A percentile compares a stretch with the other conserved stretches of the same genome.
Conservation (phyloP, 1,284 basidiomycete species). For the Moniliella sp. region DNA sequence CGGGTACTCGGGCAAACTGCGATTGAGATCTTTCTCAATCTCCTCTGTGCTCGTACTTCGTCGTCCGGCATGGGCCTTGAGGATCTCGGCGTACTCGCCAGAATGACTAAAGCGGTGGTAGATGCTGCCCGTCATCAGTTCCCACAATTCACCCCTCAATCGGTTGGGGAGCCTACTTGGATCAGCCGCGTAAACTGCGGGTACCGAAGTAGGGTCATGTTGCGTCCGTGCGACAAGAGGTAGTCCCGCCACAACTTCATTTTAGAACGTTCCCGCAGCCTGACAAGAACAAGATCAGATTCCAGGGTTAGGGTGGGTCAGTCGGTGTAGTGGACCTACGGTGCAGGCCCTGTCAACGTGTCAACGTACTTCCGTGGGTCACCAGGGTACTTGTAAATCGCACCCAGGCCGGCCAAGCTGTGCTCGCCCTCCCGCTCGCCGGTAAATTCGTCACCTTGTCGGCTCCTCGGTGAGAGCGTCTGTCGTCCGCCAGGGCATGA, state of each 20-base stretch:
- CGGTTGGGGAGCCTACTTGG: constrained; percentile 91
- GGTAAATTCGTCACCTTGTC: background rate
- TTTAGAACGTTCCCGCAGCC: constrained; percentile 68
- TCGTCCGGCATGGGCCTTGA: constrained; percentile 58
- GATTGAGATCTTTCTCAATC: constrained; percentile 93
- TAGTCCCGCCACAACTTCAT: constrained; percentile 89
- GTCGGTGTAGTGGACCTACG: no score
- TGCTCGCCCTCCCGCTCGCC: constrained; percentile 1
- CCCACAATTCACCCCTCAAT: constrained; percentile 92
- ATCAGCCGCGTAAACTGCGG: constrained; percentile 87
- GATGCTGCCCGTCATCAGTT: constrained; percentile 79
- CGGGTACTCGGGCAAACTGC: constrained; percentile 37
- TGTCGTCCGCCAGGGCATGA: constrained; percentile 3
- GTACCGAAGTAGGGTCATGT: constrained; percentile 75
- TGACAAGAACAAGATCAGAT: no score
- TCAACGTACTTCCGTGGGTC: constrained; percentile 18
- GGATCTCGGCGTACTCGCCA: constrained; percentile 57
- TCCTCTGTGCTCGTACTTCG: constrained; percentile 81
- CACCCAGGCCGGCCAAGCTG: constrained; percentile 22
- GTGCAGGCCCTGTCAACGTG: no score
- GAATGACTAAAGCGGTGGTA: constrained; percentile 66
- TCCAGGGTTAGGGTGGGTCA: no score
- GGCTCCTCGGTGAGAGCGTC: no score
- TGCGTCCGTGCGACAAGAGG: constrained; percentile 55
- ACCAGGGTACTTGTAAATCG: constrained; percentile 32